Percentiles rank a stretch among this genome's conserved stretches.
Evolutionary conservation across 2,329 filamentous ascomycete species (phyloP).

Genomic region (Diaporthe eres): DNA sequence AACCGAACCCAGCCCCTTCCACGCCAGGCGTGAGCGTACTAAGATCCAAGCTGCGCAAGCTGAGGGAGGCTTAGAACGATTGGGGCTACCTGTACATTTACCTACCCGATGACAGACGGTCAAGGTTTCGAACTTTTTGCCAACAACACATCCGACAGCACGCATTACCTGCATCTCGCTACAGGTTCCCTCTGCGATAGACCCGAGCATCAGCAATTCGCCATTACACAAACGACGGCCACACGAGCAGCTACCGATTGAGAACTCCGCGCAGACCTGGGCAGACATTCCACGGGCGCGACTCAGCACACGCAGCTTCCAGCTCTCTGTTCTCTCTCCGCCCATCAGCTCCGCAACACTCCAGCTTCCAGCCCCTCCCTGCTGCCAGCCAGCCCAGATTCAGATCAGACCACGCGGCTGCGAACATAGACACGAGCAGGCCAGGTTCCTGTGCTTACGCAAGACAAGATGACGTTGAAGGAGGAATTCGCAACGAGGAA

Average conservation of each 20-base stretch:
- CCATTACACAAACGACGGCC: neutral
- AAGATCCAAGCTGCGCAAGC: constrained; percentile 38
- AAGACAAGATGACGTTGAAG: constrained; percentile 75
- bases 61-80: constrained; percentile 41
- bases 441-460: constrained; percentile 40
- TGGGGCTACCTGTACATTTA: constrained; percentile 31
- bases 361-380: neutral
- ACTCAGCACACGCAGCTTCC: constrained; percentile 12
- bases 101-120: constrained; percentile 36
- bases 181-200: constrained; percentile 26
- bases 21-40: constrained; percentile 35
- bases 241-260: constrained; percentile 16
- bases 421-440: constrained; percentile 23
- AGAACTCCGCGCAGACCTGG: constrained; percentile 2
- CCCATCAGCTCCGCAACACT: constrained; percentile 10
- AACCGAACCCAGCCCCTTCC: neutral
- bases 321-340: constrained; percentile 7
- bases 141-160: constrained; percentile 23
- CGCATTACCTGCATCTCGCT: constrained; percentile 28
- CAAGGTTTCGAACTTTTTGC: constrained; percentile 34
- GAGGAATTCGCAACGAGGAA: constrained; percentile 81
- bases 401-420: constrained; percentile 3
- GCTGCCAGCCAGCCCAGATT: constrained; percentile 22
- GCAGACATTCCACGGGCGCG: constrained; percentile 18
- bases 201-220: constrained; percentile 7